Evolutionary conservation across 140 eudicot genomes (phyloP), one percentile per base, ranked within the genome.

Genomic region (Flaveria floridana): DNA sequence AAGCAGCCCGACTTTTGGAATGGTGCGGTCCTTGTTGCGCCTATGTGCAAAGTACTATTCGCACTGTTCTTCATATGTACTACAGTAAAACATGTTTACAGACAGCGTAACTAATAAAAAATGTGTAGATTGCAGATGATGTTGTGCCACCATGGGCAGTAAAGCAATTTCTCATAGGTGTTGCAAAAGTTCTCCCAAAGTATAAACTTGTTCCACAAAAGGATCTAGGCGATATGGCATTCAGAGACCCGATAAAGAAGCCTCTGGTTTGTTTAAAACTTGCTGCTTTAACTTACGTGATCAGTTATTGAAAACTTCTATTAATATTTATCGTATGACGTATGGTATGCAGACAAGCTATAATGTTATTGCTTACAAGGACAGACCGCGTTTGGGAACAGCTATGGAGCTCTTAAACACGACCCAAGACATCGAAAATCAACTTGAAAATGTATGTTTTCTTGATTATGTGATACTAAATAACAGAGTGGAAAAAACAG

Each of bases 11-110:
- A 83, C 50, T 79, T 88, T 42, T 95, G 99, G 99, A 87, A 57
- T 28, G 99, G 99, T 62, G 97, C 97, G 15, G 50, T 95, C 66
- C 97, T 95, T 81, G 87, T 91, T 53, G 99, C 99, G 5, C 99
- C 99, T 19, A 95, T 95, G 99, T 95, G 97, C 81, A 92, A 92
- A 82, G 97, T 92, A 92, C 63, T 56, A 20, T 78, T 56, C 73
- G 46, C 75, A 76, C 81, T 83, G 78, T 56, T 69, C 25, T 14
- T 50, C 44, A 8, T 72, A 3, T 28, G n/a, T 23, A 20, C 53
- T 59, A 11, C 21, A 46, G 2, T 62, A 18, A 62, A 9, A 16
- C 50, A 18, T 50, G 47, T 25, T 3, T 26, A 12, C 18, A 53
- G 21, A 12, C 18, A 47, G 16, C 53, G 74, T 56, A 48, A 69